Conservation (phyloP, 805 yeast genomes). For the Lachancea nothofagi region DNA sequence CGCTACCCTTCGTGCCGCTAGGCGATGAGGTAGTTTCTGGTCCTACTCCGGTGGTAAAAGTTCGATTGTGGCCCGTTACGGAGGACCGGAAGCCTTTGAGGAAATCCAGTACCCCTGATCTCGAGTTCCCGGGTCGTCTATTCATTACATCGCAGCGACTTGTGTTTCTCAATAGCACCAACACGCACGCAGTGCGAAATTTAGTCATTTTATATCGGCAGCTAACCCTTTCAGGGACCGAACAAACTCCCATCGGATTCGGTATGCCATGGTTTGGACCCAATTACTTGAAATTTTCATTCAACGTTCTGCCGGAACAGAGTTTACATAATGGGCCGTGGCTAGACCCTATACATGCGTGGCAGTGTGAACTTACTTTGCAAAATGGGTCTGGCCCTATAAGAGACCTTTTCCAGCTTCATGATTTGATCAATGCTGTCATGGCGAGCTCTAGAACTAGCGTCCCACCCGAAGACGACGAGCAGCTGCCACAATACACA, state of each 20-base stretch:
- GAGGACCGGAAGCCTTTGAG: not conserved
- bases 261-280: constrained; percentile 12
- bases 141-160: constrained; percentile 7
- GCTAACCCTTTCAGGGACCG: not conserved
- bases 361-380: constrained; percentile 7
- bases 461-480: not conserved
- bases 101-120: not conserved
- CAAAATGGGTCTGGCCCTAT: constrained; percentile 1
- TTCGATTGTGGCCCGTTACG: not conserved
- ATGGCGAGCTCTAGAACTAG: constrained; percentile 1
- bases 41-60: not conserved
- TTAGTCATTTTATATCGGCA: constrained; percentile 2
- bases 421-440: constrained; percentile 4
- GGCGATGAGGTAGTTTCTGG: not conserved
- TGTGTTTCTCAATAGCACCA: not conserved
- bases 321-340: constrained; percentile 3
- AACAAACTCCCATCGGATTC: constrained; percentile 5
- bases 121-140: not conserved
- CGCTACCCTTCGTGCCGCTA: constrained; percentile 7
- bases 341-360: constrained; percentile 7
- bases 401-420: constrained; percentile 8
- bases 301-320: constrained; percentile 8
- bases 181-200: not conserved
- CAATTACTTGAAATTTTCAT: constrained; percentile 6
- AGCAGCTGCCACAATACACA: constrained; percentile 5